These are phyloP conservation scores for Pythium guiyangense DNA, from an alignment of 352 stramenopile genomes.

Conservation along the genomic window DNA sequence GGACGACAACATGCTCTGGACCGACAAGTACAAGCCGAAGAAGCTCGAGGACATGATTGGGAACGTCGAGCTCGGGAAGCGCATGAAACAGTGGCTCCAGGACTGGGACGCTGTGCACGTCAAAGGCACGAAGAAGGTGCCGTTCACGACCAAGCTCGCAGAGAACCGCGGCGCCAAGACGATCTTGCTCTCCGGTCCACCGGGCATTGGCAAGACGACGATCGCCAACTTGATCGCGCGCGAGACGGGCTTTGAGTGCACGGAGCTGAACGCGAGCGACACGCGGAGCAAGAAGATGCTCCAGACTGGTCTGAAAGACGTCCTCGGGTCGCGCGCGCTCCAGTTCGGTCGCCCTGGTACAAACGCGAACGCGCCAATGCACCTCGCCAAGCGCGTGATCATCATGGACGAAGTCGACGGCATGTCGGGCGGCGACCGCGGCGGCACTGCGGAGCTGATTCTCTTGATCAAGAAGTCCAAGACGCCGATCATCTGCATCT, in stretches of 20 bases:
- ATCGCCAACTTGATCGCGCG: constrained; percentile 92
- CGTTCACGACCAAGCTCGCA: constrained; percentile 61
- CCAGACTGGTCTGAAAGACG: constrained; percentile 86
- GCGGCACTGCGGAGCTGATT: constrained; percentile 98
- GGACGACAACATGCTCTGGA: constrained; percentile 86
- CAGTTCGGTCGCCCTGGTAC: constrained; percentile 56
- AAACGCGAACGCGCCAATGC: constrained; percentile 46
- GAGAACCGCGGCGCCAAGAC: constrained; percentile 93
- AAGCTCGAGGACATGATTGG: constrained; percentile 90
- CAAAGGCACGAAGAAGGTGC: constrained; percentile 78
- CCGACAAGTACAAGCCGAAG: constrained; percentile 96
- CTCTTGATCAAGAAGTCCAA: constrained; percentile 98
- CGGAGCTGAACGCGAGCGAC: constrained; percentile 97
- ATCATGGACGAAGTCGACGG: constrained; percentile 99
- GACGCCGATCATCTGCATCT: constrained; percentile 99
- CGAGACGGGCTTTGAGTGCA: constrained; percentile 91
- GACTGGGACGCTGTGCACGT: constrained; percentile 84
- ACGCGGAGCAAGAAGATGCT: constrained; percentile 97
- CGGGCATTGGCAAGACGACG: constrained; percentile 96
- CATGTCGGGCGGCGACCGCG: constrained; percentile 96
- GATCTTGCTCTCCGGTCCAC: constrained; percentile 94
- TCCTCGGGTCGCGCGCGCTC: constrained; percentile 91
- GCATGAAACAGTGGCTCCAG: constrained; percentile 82
- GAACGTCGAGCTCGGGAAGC: constrained; percentile 88
- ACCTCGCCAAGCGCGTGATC: constrained; percentile 87